Conservation (phyloP, 2,329 filamentous ascomycete genomes). For the Zymoseptoria ardabiliae region DNA sequence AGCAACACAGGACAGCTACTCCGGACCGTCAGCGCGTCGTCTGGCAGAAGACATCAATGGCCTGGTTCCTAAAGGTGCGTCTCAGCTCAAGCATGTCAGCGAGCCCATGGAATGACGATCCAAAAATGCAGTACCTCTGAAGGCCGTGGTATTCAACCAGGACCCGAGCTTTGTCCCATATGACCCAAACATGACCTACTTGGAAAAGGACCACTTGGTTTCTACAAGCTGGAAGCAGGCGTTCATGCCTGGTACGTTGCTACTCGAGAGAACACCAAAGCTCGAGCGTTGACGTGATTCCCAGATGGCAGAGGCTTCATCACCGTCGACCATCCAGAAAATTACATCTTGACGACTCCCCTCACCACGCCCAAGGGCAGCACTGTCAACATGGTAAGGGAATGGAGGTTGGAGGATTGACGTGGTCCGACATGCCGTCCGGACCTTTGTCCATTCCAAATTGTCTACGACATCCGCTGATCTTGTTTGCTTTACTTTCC, state of each 20-base stretch:
- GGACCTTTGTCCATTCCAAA: too few species aligned
- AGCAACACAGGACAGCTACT: not conserved
- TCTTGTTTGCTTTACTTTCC: too few species aligned
- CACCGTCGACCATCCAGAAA: constrained; percentile 4
- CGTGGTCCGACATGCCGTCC: too few species aligned
- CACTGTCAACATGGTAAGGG: not conserved
- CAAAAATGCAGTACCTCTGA: not conserved
- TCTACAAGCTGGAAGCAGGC: not conserved
- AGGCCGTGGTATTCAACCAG: not conserved
- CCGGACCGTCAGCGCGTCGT: not conserved
- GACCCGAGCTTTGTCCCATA: not conserved
- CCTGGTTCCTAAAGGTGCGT: not conserved
- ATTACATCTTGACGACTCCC: constrained; percentile 5
- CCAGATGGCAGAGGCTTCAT: not conserved
- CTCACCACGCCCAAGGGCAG: not conserved
- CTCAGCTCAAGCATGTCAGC: not conserved
- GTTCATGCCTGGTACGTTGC: not conserved
- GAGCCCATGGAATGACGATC: not conserved
- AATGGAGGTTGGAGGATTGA: too few species aligned
- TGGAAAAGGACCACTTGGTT: not conserved
- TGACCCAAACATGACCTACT: not conserved
- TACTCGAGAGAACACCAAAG: not conserved
- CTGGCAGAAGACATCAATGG: not conserved
- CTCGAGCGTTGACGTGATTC: not conserved
- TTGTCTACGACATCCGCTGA: too few species aligned